A percentile compares a stretch with the other conserved stretches of the same genome.
Evolutionary conservation across 305 asterid species (phyloP).

Genomic region (Striga hermonthica): DNA sequence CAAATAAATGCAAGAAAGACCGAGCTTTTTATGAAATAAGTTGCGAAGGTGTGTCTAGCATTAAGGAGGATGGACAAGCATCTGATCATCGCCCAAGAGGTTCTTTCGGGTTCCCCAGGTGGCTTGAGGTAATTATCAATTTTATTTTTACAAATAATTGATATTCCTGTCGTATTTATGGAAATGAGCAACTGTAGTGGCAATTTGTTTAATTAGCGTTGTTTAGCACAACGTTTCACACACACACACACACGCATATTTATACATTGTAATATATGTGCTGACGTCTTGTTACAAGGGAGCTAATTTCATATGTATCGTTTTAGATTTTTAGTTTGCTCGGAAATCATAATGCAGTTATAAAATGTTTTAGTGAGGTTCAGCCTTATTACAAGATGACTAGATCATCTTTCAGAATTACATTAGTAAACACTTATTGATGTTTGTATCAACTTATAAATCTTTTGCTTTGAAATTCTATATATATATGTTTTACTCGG

Average conservation of each 20-base stretch:
- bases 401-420: no score
- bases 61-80: constrained; percentile 63
- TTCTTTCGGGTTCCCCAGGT: constrained; percentile 85
- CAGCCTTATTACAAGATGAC: not conserved
- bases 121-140: constrained; percentile 75
- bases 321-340: no score
- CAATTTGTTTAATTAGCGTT: not conserved
- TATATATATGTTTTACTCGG: constrained; percentile 10
- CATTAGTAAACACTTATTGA: no score
- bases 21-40: constrained; percentile 56
- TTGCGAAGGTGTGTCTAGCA: constrained; percentile 74
- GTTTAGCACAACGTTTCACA: no score
- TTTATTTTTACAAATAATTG: constrained; percentile 8
- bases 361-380: not conserved
- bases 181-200: not conserved
- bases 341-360: no score
- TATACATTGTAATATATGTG: no score
- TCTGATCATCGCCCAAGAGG: constrained; percentile 70
- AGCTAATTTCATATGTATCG: no score
- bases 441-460: no score
- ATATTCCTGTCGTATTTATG: not conserved
- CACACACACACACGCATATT: no score
- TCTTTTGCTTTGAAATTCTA: no score
- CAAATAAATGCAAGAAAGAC: constrained; percentile 66
- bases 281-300: no score